Evolutionary conservation across 805 yeast genomes (phyloP).

Genomic region (Starmerella khaoyaiensis): DNA sequence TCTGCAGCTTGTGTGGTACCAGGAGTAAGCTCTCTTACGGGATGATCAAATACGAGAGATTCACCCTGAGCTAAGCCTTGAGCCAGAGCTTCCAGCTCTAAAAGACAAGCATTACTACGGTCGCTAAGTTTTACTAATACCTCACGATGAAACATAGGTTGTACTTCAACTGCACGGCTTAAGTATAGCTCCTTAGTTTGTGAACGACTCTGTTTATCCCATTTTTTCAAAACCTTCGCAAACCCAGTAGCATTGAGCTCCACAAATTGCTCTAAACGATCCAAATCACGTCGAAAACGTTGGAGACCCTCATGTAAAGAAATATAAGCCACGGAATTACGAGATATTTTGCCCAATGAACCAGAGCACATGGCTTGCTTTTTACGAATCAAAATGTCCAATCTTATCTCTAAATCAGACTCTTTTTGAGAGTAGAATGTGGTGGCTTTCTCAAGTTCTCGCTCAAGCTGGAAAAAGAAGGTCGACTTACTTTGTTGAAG

Average conservation of each 20-base stretch:
- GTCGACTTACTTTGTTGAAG: slow-evolving; percentile 85
- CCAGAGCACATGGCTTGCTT: slow-evolving; percentile 42
- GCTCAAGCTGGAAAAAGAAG: slow-evolving; percentile 72
- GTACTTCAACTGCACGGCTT: slow-evolving; percentile 86
- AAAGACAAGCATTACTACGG: slow-evolving; percentile 35
- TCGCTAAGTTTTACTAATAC: slow-evolving; percentile 79
- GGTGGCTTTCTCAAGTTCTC: slow-evolving; percentile 92
- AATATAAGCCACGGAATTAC: slow-evolving; percentile 62
- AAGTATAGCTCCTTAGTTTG: slow-evolving; percentile 87
- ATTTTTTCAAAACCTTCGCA: slow-evolving; percentile 86
- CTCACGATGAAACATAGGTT: slow-evolving; percentile 87
- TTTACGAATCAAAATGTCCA: slow-evolving; percentile 64
- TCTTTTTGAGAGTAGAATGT: slow-evolving; percentile 85
- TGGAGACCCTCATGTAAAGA: slow-evolving; percentile 80
- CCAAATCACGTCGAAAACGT: slow-evolving; percentile 77
- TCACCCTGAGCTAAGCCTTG: slow-evolving; percentile 36
- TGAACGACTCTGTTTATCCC: slow-evolving; percentile 95
- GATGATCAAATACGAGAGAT: slow-evolving; percentile 20
- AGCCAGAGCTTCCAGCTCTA: slow-evolving; percentile 64
- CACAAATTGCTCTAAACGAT: slow-evolving; percentile 80
- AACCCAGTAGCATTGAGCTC: slow-evolving; percentile 88
- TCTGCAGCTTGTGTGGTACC: slow-evolving; percentile 6
- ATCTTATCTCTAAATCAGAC: slow-evolving; percentile 65
- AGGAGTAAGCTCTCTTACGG: slow-evolving; percentile 8
- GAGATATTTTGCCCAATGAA: slow-evolving; percentile 33